A percentile compares a stretch with the other conserved stretches of the same genome.
phyloP scores from a whole-genome alignment of 768 basidiomycete genomes.

The Boletus vermiculosoides region DNA sequence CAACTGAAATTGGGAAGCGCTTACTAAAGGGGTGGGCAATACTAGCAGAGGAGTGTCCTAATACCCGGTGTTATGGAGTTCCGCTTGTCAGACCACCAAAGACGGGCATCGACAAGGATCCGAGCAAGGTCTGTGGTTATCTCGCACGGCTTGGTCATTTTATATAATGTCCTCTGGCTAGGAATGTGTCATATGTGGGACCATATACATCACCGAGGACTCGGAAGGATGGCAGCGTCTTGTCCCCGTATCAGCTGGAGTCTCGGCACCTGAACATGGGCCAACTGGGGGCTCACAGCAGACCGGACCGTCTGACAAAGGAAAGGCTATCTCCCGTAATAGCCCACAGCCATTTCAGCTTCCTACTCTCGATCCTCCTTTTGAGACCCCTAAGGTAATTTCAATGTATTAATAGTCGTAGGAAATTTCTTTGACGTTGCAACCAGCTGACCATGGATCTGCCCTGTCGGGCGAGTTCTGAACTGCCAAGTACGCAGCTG shows the following conservation, averaged over 20 bases:
- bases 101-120: conserved; percentile 55
- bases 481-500: conserved; percentile 19
- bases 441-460: conserved; percentile 24
- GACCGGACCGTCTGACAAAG: conserved; percentile 9
- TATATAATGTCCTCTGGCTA: conserved; percentile 27
- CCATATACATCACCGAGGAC: conserved; percentile 59
- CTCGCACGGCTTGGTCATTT: neutral
- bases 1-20: conserved; percentile 73
- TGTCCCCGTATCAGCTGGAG: conserved; percentile 28
- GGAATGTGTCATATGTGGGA: conserved; percentile 79
- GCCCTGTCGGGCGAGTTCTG: conserved; percentile 10
- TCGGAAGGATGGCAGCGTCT: conserved; percentile 48
- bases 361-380: conserved; percentile 33
- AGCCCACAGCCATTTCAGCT: conserved; percentile 34
- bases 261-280: conserved; percentile 3
- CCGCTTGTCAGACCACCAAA: conserved; percentile 83
- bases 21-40: conserved; percentile 85
- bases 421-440: conserved; percentile 5
- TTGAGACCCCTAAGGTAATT: conserved; percentile 29
- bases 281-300: conserved; percentile 3
- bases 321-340: conserved; percentile 13
- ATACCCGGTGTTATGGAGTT: conserved; percentile 65
- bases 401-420: neutral
- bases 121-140: conserved; percentile 53
- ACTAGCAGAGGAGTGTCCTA: conserved; percentile 85